Conservation (phyloP, 2,329 filamentous ascomycete genomes). For the Colletotrichum trifolii region DNA sequence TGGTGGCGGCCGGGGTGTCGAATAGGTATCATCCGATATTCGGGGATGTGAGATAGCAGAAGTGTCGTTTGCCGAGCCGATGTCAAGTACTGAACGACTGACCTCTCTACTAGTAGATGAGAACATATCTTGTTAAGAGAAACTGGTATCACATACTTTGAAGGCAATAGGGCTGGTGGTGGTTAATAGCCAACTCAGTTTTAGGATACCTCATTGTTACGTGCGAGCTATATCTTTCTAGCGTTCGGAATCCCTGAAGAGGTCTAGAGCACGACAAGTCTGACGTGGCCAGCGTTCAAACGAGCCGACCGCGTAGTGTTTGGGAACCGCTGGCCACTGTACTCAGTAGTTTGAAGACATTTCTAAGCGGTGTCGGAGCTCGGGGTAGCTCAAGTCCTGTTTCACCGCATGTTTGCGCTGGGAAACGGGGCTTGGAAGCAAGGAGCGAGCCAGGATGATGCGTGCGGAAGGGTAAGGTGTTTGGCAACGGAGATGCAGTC, state of each 20-base stretch:
- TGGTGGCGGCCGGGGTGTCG: too few relatives aligned
- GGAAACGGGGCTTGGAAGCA: not conserved
- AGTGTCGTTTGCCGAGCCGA: not conserved
- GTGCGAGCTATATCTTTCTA: too few relatives aligned
- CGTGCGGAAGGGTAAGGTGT: too few relatives aligned
- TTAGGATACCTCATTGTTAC: too few relatives aligned
- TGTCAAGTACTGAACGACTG: too few relatives aligned
- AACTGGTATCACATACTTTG: too few relatives aligned
- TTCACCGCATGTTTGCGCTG: conserved; percentile 28
- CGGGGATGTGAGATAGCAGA: not conserved
- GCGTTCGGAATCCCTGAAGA: too few relatives aligned
- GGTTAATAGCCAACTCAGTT: too few relatives aligned
- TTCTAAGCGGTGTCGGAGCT: conserved; percentile 18
- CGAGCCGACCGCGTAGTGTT: not conserved
- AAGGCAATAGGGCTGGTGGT: too few relatives aligned
- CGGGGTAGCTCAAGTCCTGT: conserved; percentile 4
- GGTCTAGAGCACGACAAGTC: not conserved
- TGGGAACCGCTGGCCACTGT: too few relatives aligned
- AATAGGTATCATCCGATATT: conserved; percentile 13
- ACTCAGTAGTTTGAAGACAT: not conserved
- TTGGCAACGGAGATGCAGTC: not conserved
- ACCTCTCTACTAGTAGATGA: too few relatives aligned
- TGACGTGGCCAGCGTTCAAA: conserved; percentile 17
- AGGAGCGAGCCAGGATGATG: not conserved
- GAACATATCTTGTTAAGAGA: too few relatives aligned